Evolutionary conservation across 2,329 filamentous ascomycete species (phyloP), one percentile per base, ranked within the genome.

Genomic region (Raffaelea albimanens): DNA sequence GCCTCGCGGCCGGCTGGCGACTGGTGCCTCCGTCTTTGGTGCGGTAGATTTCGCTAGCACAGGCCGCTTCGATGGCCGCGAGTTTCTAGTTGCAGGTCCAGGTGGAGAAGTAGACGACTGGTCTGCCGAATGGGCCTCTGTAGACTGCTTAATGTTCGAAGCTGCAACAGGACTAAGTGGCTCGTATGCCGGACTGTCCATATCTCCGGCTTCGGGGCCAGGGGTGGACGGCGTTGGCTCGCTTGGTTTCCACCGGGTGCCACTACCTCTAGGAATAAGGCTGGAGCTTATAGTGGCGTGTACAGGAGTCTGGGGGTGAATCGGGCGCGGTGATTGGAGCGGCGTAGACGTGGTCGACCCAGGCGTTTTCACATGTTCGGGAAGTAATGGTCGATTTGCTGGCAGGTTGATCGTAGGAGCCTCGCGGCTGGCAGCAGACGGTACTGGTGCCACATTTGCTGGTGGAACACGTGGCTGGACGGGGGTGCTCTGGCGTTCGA

Each of bases 151-250:
- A 20, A 8, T 38, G 7, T 40, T n/a, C 63, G 18, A 64, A 59
- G 14, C 69, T 50, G 16, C 61, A 63, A 75, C 66, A 2, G 79
- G 80, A 52, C 78, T 83, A 4, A 82, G 64, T 0, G 77, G 77
- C 54, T 83, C 80, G 49, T 67, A 72, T 3, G 70, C 68, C 3
- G 80, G 80, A 49, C 75, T 76, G 31, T 69, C 67, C 16, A 67
- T 60, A 42, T 71, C 68, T 43, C 63, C 67, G 42, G 63, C 59
- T 13, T 57, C 60, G 23, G 55, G 56, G 4, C 62, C 60, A 2
- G 80, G 80, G 2, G 80, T 83, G 4, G 77, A 77, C 4, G 76
- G 74, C 1, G 76, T 79, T 7, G 75, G 71, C 5, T 59, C 56
- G 29, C 67, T 69, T 16, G 73, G 65, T 2, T 69, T 75, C 79